Percentiles rank a stretch among this genome's conserved stretches.
Evolutionary conservation across 345 rosid species (phyloP).

Genomic region (Salix viminalis): DNA sequence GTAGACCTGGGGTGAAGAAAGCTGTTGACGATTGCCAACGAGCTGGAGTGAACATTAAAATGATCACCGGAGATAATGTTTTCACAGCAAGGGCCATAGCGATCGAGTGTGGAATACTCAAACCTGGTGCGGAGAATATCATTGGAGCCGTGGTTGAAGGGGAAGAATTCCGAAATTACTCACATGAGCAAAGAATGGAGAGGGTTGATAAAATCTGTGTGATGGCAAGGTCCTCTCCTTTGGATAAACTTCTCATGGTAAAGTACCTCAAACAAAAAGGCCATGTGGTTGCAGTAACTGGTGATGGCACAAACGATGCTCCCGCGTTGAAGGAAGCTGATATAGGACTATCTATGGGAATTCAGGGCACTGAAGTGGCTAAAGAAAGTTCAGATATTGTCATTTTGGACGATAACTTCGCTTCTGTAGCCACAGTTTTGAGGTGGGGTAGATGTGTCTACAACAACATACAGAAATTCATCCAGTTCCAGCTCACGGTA

Average conservation of each 20-base stretch:
- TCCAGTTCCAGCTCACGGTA: conserved; percentile 73
- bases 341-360: conserved; percentile 76
- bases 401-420: conserved; percentile 68
- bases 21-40: conserved; percentile 60
- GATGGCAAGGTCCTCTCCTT: conserved; percentile 77
- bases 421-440: conserved; percentile 56
- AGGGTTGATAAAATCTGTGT: conserved; percentile 56
- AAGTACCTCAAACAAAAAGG: conserved; percentile 62
- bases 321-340: conserved; percentile 73
- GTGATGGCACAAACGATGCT: conserved; percentile 79
- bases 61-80: conserved; percentile 78
- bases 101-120: conserved; percentile 63
- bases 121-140: conserved; percentile 24
- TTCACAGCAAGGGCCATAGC: conserved; percentile 83
- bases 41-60: conserved; percentile 70
- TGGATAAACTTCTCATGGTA: conserved; percentile 75
- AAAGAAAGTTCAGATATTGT: conserved; percentile 79
- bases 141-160: conserved; percentile 56
- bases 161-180: conserved; percentile 44
- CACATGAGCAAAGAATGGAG: conserved; percentile 37
- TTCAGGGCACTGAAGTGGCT: conserved; percentile 74
- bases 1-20: conserved; percentile 53
- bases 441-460: conserved; percentile 81
- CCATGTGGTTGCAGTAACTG: conserved; percentile 71
- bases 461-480: conserved; percentile 69